A percentile compares a stretch with the other conserved stretches of the same genome.
Conservation (phyloP, 805 yeast genomes). For the Candida alai region DNA sequence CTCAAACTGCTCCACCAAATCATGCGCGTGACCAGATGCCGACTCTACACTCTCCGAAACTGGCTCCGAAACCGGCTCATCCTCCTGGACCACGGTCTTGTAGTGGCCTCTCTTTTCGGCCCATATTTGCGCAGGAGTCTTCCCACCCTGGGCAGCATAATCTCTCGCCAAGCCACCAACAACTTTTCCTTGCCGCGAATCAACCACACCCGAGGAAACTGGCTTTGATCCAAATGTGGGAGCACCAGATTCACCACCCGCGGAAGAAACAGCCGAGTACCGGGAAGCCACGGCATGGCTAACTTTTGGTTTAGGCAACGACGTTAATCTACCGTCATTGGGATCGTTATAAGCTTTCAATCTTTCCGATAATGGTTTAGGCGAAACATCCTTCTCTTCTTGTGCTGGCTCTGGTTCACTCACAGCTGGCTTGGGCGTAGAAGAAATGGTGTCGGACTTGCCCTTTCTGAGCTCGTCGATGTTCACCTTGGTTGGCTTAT, state of each 20-base stretch:
- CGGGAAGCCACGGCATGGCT: constrained; percentile 48
- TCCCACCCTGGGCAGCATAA: constrained; percentile 68
- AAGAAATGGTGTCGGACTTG: constrained; percentile 42
- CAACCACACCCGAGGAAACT: constrained; percentile 25
- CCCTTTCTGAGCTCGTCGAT: constrained; percentile 51
- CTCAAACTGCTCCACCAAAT: constrained; percentile 17
- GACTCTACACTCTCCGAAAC: constrained; percentile 10
- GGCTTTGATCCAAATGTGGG: constrained; percentile 36
- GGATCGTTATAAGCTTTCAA: constrained; percentile 36
- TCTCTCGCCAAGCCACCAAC: constrained; percentile 59
- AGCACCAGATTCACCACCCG: constrained; percentile 11
- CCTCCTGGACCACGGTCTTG: constrained; percentile 34
- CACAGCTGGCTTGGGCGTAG: constrained; percentile 30
- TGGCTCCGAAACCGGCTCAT: constrained; percentile 21
- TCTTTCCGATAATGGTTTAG: constrained; percentile 48
- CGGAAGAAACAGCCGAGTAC: constrained; percentile 34
- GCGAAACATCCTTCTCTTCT: constrained; percentile 41
- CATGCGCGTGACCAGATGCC: constrained; percentile 11
- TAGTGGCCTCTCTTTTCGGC: constrained; percentile 82
- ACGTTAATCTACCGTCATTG: constrained; percentile 42
- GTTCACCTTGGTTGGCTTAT: constrained; percentile 62
- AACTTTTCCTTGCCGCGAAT: constrained; percentile 39
- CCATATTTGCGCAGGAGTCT: constrained; percentile 94
- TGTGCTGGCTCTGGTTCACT: constrained; percentile 44
- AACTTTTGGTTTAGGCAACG: constrained; percentile 62